A percentile compares a stretch with the other conserved stretches of the same genome.
Conservation (phyloP, 768 basidiomycete genomes). For the Phylloporus arenicola region DNA sequence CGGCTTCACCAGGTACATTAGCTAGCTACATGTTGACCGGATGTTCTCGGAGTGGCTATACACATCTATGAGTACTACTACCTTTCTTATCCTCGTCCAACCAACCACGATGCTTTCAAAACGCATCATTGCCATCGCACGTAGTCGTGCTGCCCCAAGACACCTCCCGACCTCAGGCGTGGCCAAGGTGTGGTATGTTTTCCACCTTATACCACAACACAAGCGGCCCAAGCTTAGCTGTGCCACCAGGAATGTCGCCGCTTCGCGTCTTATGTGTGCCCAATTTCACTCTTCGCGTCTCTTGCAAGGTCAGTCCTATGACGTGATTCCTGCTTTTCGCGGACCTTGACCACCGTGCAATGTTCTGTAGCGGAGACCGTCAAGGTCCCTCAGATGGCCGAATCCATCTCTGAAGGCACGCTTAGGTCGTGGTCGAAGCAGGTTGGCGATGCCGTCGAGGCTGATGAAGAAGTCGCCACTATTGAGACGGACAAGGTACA, state of each 20-base stretch:
- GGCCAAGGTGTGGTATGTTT: slow-evolving; percentile 45
- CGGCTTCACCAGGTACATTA: too few relatives aligned
- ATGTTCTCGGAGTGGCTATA: slow-evolving; percentile 20
- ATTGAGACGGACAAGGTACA: slow-evolving; percentile 97
- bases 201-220: neutral
- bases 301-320: slow-evolving; percentile 51
- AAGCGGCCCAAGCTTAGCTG: slow-evolving; percentile 4
- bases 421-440: slow-evolving; percentile 93
- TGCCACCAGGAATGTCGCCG: slow-evolving; percentile 40
- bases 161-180: slow-evolving; percentile 30
- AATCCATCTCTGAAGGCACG: slow-evolving; percentile 97
- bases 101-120: slow-evolving; percentile 57
- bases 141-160: slow-evolving; percentile 47
- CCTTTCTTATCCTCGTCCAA: neutral
- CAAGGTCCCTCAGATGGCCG: slow-evolving; percentile 96
- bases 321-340: slow-evolving; percentile 10
- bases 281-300: slow-evolving; percentile 68
- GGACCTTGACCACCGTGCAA: slow-evolving; percentile 8
- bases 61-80: too few relatives aligned
- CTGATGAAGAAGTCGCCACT: slow-evolving; percentile 94
- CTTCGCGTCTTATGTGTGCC: slow-evolving; percentile 44
- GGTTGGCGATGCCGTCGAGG: slow-evolving; percentile 84
- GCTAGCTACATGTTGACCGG: neutral
- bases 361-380: slow-evolving; percentile 68
- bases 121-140: slow-evolving; percentile 61